Evolutionary conservation across 225 moss, liverwort and hornwort species (phyloP).

Genomic region (Climacium dendroides): DNA sequence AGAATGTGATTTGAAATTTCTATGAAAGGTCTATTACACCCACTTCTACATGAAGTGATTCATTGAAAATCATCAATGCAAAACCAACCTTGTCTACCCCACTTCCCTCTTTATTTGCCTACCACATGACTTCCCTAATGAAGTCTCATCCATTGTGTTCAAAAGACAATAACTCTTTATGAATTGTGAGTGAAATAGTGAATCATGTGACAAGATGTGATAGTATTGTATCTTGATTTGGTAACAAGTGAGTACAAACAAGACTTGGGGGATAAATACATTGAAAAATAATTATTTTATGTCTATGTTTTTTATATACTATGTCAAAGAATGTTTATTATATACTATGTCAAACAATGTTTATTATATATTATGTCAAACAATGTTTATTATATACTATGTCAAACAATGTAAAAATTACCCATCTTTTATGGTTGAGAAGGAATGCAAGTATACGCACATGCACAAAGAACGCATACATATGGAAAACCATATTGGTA

Average conservation of each 20-base stretch:
- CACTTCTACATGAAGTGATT: neutral
- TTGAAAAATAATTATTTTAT: neutral
- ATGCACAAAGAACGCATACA: neutral
- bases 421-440: neutral
- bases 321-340: accelerated
- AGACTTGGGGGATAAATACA: neutral
- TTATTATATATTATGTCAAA: too few species aligned
- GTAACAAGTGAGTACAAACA: neutral
- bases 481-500: accelerated
- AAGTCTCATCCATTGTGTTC: neutral
- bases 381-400: accelerated
- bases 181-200: neutral
- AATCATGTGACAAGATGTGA: neutral
- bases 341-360: accelerated
- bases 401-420: accelerated
- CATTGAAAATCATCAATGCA: neutral
- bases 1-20: neutral
- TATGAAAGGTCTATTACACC: neutral
- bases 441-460: accelerated
- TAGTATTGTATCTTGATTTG: neutral
- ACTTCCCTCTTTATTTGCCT: neutral
- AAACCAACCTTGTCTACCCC: accelerated
- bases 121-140: neutral
- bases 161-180: too few species aligned
- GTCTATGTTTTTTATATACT: accelerated